Conservation (phyloP, 169 alveolate genomes). For the Cryptosporidium andersoni region DNA sequence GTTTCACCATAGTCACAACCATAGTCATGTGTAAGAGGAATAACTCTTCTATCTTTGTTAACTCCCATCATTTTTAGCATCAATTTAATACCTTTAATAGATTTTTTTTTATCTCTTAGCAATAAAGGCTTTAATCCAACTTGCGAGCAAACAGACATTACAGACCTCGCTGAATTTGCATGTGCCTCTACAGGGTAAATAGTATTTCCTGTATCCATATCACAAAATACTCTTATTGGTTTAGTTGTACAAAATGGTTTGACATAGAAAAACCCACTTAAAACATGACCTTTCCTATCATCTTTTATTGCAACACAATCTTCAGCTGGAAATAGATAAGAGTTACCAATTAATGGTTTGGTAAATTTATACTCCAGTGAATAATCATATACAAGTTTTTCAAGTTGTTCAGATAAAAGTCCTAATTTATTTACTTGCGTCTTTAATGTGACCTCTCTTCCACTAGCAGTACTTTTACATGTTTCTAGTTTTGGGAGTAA, state of each 20-base stretch:
- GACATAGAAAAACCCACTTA: constrained; percentile 59
- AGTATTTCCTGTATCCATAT: constrained; percentile 68
- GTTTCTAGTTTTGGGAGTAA: constrained; percentile 50
- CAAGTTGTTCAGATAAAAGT: constrained; percentile 56
- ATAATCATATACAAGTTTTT: constrained; percentile 24
- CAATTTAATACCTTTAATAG: constrained; percentile 39
- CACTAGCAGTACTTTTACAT: constrained; percentile 56
- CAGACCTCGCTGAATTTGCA: constrained; percentile 61
- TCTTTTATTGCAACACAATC: constrained; percentile 63
- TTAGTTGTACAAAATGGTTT: constrained; percentile 65
- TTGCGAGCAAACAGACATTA: constrained; percentile 40
- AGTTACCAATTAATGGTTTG: constrained; percentile 48
- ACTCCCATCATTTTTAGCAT: constrained; percentile 47
- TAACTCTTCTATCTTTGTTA: constrained; percentile 47
- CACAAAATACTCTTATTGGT: constrained; percentile 65
- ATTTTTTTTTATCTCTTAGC: constrained; percentile 57
- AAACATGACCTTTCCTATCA: constrained; percentile 23
- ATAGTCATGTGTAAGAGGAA: constrained; percentile 61
- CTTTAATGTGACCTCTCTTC: constrained; percentile 51
- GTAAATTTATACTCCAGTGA: constrained; percentile 55
- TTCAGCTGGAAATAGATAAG: constrained; percentile 55
- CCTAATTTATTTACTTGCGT: constrained; percentile 60
- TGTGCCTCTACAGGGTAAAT: constrained; percentile 49
- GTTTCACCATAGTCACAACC: constrained; percentile 39
- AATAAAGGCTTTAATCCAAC: constrained; percentile 60